Evolutionary conservation across 306 rosid species (phyloP).

Genomic region (Mucuna pruriens): DNA sequence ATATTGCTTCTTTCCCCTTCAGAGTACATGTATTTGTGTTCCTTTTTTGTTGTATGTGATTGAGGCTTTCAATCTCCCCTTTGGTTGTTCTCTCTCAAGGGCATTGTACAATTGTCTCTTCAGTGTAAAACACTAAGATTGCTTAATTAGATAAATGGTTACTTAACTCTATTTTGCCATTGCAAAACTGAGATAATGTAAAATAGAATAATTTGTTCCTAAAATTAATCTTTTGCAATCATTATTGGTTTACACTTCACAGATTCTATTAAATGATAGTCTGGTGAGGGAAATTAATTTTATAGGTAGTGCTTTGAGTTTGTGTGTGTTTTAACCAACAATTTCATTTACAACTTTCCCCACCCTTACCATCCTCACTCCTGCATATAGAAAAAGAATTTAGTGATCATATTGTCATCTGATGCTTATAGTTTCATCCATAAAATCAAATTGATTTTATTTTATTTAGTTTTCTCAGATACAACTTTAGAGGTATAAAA

Average conservation of each 20-base stretch:
- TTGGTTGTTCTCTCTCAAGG: background rate
- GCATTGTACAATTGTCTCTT: background rate
- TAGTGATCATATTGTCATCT: background rate
- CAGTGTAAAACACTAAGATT: background rate
- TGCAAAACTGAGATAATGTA: background rate
- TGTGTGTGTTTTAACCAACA: background rate
- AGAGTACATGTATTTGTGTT: slow-evolving; percentile 13
- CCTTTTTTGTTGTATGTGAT: background rate
- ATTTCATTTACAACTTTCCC: background rate
- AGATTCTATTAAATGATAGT: background rate
- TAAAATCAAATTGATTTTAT: background rate
- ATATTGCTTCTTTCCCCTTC: background rate
- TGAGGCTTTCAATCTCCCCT: background rate
- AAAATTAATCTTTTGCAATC: background rate
- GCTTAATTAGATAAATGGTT: background rate
- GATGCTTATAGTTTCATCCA: background rate
- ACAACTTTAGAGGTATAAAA: background rate
- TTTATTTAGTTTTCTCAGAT: background rate
- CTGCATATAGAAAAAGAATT: background rate
- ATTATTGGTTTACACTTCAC: background rate
- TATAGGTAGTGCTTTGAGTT: background rate
- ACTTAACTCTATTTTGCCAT: background rate
- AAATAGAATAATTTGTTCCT: background rate
- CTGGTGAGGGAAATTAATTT: background rate
- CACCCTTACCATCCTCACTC: background rate